These are phyloP conservation scores for Pleurostoma richardsiae DNA, from an alignment of 2,329 filamentous ascomycete species.

Conservation along the genomic window DNA sequence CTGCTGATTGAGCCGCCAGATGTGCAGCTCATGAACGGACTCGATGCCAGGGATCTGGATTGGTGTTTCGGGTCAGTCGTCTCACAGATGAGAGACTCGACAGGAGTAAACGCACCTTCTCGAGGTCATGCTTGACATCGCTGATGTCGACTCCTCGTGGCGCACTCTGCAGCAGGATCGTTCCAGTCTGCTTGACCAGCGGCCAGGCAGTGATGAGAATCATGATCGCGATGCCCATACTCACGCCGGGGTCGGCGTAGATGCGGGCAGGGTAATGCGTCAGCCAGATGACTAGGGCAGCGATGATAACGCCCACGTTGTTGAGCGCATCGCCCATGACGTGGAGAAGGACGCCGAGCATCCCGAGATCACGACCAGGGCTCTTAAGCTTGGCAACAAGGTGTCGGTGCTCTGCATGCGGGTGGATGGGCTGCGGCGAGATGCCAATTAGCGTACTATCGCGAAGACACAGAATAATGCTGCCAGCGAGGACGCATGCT, in stretches of 20 bases:
- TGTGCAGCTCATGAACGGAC: constrained; percentile 66
- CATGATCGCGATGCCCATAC: constrained; percentile 67
- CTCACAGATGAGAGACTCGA: no score
- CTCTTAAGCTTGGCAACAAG: constrained; percentile 19
- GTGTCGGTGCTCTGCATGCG: constrained; percentile 48
- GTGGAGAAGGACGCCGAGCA: constrained; percentile 66
- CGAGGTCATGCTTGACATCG: constrained; percentile 64
- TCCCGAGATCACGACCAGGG: constrained; percentile 57
- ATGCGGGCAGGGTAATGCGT: constrained; percentile 50
- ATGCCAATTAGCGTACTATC: not conserved
- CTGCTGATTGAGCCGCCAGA: constrained; percentile 68
- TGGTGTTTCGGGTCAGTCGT: no score
- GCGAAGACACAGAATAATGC: not conserved
- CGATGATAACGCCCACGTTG: constrained; percentile 69
- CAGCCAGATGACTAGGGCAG: constrained; percentile 66
- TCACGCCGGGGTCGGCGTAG: constrained; percentile 68
- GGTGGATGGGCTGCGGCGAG: constrained; percentile 17
- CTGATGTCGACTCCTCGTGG: constrained; percentile 54
- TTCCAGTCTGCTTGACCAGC: constrained; percentile 55
- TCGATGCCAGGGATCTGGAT: constrained; percentile 58
- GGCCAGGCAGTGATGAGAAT: constrained; percentile 62
- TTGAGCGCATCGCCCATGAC: constrained; percentile 70
- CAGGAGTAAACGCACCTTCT: constrained; percentile 39
- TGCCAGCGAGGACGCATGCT: not conserved
- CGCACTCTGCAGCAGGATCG: constrained; percentile 63